Percentiles rank a stretch among this genome's conserved stretches.
Conservation (phyloP, 495 filamentous ascomycete genomes). For the Aspergillus sclerotioniger region DNA sequence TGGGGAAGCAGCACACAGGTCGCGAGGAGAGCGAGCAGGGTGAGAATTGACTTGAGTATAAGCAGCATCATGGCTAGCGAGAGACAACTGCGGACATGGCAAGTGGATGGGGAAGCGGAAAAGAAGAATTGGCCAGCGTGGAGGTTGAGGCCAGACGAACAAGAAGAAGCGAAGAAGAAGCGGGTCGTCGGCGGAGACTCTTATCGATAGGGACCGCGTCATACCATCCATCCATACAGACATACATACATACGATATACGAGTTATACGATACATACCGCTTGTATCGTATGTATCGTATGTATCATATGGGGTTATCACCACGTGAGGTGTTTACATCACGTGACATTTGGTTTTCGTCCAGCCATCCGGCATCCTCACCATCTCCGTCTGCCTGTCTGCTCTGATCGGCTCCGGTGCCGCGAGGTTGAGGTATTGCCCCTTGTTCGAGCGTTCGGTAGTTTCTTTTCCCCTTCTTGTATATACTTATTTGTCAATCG, state of each 20-base stretch:
- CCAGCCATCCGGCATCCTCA: neutral
- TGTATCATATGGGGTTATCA: neutral
- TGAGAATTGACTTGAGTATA: slow-evolving; percentile 33
- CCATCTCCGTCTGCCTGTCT: neutral
- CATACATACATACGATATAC: no score
- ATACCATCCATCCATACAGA: no score
- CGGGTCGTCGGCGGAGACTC: neutral
- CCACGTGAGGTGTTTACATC: no score
- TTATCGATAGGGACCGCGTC: no score
- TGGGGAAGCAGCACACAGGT: slow-evolving; percentile 39
- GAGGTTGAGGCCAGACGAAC: neutral
- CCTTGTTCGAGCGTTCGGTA: neutral
- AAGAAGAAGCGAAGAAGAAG: neutral
- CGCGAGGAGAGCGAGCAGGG: slow-evolving; percentile 33
- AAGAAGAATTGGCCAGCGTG: slow-evolving; percentile 3
- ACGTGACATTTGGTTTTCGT: no score
- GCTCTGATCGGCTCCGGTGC: neutral
- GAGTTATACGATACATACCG: neutral
- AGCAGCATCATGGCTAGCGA: slow-evolving; percentile 36
- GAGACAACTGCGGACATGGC: slow-evolving; percentile 11
- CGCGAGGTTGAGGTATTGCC: neutral
- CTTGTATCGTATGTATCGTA: neutral
- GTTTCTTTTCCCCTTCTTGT: neutral
- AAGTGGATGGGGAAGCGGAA: neutral
- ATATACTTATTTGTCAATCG: neutral